Percentiles rank a stretch among this genome's conserved stretches.
These are phyloP conservation scores for Saturnispora kantuleensis DNA, from an alignment of 805 yeast species.

Conservation along the genomic window DNA sequence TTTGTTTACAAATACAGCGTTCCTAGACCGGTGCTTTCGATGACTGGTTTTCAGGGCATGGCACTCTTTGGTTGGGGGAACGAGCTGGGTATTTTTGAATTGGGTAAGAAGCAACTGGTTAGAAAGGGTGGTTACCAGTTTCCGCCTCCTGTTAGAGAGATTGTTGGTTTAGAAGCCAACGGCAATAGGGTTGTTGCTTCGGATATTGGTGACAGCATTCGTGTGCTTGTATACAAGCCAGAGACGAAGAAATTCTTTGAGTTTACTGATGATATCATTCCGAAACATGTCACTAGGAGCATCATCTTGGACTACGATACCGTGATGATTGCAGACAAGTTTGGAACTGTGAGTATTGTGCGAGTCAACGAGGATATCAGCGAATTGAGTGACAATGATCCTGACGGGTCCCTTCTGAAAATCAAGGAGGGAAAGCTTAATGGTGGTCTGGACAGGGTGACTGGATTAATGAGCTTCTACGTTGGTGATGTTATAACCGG, in stretches of 20 bases:
- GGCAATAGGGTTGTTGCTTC: conserved; percentile 58
- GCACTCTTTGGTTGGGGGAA: conserved; percentile 50
- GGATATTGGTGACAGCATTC: conserved; percentile 61
- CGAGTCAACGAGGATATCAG: conserved; percentile 47
- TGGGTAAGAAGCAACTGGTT: conserved; percentile 74
- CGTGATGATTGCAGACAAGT: conserved; percentile 75
- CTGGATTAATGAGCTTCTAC: conserved; percentile 46
- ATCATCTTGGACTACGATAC: conserved; percentile 64
- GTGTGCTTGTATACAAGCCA: conserved; percentile 44
- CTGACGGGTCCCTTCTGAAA: conserved; percentile 30
- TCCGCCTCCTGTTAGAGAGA: conserved; percentile 27
- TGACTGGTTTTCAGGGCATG: conserved; percentile 48
- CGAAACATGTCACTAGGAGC: conserved; percentile 56
- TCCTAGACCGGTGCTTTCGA: conserved; percentile 36
- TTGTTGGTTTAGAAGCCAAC: conserved; percentile 44
- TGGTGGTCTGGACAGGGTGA: conserved; percentile 45
- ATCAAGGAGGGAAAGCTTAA: conserved; percentile 30
- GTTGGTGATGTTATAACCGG: conserved; percentile 64
- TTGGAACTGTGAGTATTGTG: conserved; percentile 68
- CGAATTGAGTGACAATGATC: conserved; percentile 41
- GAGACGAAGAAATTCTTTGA: conserved; percentile 42
- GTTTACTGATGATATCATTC: conserved; percentile 58
- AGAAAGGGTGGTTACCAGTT: conserved; percentile 48
- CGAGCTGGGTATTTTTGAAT: conserved; percentile 48
- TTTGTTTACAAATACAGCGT: conserved; percentile 54